These are phyloP conservation scores for Leccinellum luteum DNA, from an alignment of 768 basidiomycete species.

Conservation along the genomic window DNA sequence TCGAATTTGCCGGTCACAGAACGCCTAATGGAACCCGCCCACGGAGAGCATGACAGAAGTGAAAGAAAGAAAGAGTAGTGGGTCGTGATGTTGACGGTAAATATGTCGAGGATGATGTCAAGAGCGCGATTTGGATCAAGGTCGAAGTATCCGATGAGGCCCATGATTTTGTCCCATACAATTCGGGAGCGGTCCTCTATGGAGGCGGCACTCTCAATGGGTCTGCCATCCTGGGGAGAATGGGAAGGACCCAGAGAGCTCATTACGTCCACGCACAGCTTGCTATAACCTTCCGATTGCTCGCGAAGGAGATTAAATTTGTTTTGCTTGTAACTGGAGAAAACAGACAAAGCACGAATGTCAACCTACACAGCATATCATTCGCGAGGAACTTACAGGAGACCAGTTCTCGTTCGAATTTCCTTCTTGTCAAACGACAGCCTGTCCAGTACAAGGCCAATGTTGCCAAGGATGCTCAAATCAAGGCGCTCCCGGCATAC, in stretches of 20 bases:
- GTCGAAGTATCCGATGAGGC: slow-evolving; percentile 94
- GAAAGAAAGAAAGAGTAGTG: slow-evolving; percentile 90
- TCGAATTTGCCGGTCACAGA: slow-evolving; percentile 25
- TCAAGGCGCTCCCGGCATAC: slow-evolving; percentile 78
- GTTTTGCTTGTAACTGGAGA: slow-evolving; percentile 89
- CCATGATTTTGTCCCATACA: slow-evolving; percentile 82
- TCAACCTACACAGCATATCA: neutral
- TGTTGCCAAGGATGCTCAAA: slow-evolving; percentile 54
- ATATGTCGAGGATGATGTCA: slow-evolving; percentile 90
- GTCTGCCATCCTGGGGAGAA: slow-evolving; percentile 60
- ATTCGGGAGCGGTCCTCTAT: slow-evolving; percentile 64
- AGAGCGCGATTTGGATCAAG: slow-evolving; percentile 92
- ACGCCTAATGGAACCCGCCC: slow-evolving; percentile 57
- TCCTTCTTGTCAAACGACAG: slow-evolving; percentile 71
- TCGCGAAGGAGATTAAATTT: slow-evolving; percentile 98
- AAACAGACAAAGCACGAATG: neutral
- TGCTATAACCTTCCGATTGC: slow-evolving; percentile 96
- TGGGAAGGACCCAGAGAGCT: slow-evolving; percentile 76
- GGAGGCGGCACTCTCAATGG: slow-evolving; percentile 53
- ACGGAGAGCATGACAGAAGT: slow-evolving; percentile 83
- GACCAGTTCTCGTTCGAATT: slow-evolving; percentile 72
- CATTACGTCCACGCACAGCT: slow-evolving; percentile 81
- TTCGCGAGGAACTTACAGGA: slow-evolving; percentile 58
- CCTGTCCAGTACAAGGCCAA: slow-evolving; percentile 71
- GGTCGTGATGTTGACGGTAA: slow-evolving; percentile 75